phyloP scores from a whole-genome alignment of 768 basidiomycete genomes.

The Plicaturopsis crispa region DNA sequence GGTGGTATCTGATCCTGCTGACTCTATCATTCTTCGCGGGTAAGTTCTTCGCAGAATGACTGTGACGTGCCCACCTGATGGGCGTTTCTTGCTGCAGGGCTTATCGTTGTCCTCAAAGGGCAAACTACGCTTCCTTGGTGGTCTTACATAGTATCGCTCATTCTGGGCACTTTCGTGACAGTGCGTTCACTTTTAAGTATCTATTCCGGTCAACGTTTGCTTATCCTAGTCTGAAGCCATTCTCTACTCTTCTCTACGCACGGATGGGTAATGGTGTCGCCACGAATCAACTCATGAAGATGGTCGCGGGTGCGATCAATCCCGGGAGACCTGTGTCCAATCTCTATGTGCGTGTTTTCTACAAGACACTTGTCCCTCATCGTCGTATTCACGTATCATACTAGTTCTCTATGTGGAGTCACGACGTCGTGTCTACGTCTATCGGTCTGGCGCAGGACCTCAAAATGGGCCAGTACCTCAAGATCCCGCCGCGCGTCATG shows the following conservation, averaged over 20 bases:
- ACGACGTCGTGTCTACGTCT: conserved; percentile 49
- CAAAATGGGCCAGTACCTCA: conserved; percentile 67
- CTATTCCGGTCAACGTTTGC: background rate
- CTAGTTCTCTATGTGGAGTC: conserved; percentile 65
- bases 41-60: conserved; percentile 21
- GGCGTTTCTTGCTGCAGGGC: conserved; percentile 32
- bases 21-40: conserved; percentile 48
- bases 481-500: conserved; percentile 61
- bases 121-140: conserved; percentile 58
- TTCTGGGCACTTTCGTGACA: conserved; percentile 38
- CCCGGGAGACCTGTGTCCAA: conserved; percentile 64
- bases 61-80: too few species aligned
- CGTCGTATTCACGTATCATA: background rate
- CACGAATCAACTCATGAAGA: conserved; percentile 57
- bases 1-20: conserved; percentile 49
- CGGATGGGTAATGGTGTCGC: conserved; percentile 57
- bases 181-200: conserved; percentile 16
- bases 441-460: conserved; percentile 49
- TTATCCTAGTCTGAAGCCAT: conserved; percentile 27
- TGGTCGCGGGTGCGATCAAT: conserved; percentile 53
- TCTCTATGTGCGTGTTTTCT: conserved; percentile 42
- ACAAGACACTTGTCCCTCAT: background rate
- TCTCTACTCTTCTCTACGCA: conserved; percentile 47
- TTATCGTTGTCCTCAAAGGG: conserved; percentile 49
- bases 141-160: conserved; percentile 51